phyloP scores from a whole-genome alignment of 163 green algal species.

The Chlamydomonas reinhardtii region DNA sequence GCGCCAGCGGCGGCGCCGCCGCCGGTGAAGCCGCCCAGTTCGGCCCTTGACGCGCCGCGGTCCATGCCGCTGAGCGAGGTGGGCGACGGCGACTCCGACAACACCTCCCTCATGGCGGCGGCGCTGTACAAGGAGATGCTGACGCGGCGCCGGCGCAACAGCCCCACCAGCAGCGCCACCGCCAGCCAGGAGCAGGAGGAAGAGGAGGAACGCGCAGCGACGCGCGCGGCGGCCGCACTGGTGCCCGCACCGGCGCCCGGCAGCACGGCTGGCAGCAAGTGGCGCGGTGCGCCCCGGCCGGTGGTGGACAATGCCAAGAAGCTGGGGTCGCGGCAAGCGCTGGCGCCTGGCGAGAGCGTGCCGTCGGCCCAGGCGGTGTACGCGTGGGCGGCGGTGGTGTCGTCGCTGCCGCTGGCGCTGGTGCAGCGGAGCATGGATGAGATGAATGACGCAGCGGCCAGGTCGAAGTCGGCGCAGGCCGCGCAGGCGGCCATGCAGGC shows the following conservation, averaged over 20 bases:
- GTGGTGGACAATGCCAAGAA: too few species aligned
- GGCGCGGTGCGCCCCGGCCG: too few species aligned
- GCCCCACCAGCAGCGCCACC: not conserved
- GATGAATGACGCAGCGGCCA: not conserved
- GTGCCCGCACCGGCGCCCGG: not conserved
- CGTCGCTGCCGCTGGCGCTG: slow-evolving; percentile 2
- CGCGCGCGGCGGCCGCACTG: not conserved
- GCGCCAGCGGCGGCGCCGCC: not conserved
- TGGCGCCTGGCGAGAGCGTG: not conserved
- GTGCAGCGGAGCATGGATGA: not conserved
- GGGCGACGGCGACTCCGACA: not conserved
- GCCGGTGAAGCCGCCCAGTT: not conserved
- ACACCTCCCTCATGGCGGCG: slow-evolving; percentile 15
- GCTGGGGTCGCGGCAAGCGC: too few species aligned
- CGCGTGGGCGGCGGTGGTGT: slow-evolving; percentile 28
- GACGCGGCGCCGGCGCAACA: not conserved
- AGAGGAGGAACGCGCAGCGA: not conserved
- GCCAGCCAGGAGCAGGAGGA: not conserved
- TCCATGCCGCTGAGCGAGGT: slow-evolving; percentile 15
- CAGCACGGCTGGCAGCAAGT: too few species aligned
- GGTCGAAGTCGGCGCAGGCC: not conserved
- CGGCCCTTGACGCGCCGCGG: not conserved
- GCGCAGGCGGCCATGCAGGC: not conserved
- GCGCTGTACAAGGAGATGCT: slow-evolving; percentile 34
- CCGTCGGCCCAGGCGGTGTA: slow-evolving; percentile 32